Percentiles rank a stretch among this genome's conserved stretches.
phyloP scores from a whole-genome alignment of 2,329 filamentous ascomycete genomes.

The Bipolaris sorokiniana region DNA sequence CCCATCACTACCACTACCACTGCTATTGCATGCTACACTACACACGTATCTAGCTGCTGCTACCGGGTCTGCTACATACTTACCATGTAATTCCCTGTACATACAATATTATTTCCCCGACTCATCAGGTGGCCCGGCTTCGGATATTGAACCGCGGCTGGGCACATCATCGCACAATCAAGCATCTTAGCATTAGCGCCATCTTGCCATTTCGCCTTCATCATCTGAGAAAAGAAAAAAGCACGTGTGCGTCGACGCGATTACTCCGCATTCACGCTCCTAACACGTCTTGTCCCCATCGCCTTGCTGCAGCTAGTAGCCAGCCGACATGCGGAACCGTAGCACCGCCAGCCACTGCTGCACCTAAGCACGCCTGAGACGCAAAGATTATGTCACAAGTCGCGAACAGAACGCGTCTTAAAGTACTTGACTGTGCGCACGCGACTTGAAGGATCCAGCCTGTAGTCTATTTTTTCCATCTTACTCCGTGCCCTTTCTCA shows the following conservation, averaged over 20 bases:
- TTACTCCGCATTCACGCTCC: conserved; percentile 25
- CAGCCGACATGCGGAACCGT: conserved; percentile 37
- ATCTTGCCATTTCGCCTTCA: conserved; percentile 28
- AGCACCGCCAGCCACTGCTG: conserved; percentile 30
- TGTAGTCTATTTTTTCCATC: conserved; percentile 31
- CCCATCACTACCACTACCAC: background rate
- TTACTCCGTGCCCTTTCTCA: conserved; percentile 31
- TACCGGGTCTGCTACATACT: no score
- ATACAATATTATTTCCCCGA: no score
- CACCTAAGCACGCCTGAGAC: conserved; percentile 28
- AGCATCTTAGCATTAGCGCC: conserved; percentile 36
- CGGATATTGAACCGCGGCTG: conserved; percentile 35
- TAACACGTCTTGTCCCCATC: conserved; percentile 15
- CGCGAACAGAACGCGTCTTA: conserved; percentile 42
- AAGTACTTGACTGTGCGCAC: conserved; percentile 37
- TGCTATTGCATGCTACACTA: no score
- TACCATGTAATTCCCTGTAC: no score
- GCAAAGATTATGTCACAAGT: conserved; percentile 35
- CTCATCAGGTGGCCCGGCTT: conserved; percentile 27
- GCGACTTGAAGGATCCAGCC: conserved; percentile 32
- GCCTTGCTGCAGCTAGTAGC: conserved; percentile 38
- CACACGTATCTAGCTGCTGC: no score
- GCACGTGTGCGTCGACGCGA: conserved; percentile 28
- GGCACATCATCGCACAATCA: conserved; percentile 31
- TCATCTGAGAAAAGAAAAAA: conserved; percentile 28